phyloP scores from a whole-genome alignment of 306 rosid species.

The Quercus ilex region DNA sequence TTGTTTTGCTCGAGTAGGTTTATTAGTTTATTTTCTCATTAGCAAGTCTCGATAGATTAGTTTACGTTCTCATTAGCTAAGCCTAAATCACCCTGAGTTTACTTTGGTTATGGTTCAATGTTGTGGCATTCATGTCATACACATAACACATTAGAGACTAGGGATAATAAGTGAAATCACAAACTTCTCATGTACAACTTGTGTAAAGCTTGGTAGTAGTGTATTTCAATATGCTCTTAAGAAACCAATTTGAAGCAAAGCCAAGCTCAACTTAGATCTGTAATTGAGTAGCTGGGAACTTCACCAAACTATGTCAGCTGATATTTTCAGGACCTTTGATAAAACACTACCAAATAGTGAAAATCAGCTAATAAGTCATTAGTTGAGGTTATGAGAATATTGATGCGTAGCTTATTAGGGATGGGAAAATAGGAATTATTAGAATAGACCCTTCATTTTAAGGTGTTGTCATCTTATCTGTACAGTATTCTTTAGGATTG shows the following conservation, averaged over 20 bases:
- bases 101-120: background rate
- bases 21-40: background rate
- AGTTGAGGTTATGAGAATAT: background rate
- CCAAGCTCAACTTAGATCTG: background rate
- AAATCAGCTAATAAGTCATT: background rate
- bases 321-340: background rate
- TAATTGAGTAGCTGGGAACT: background rate
- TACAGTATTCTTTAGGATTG: background rate
- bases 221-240: background rate
- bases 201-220: background rate
- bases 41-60: background rate
- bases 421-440: background rate
- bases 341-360: background rate
- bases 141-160: background rate
- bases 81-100: background rate
- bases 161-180: background rate
- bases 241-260: background rate
- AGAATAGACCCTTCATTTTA: background rate
- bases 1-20: slow-evolving; percentile 3
- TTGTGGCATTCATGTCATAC: background rate
- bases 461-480: background rate
- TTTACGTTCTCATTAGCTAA: background rate
- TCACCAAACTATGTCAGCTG: background rate
- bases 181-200: background rate
- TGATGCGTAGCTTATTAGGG: background rate